Evolutionary conservation across 768 basidiomycete genomes (phyloP).

Genomic region (Chalciporus sphaerocephalus): DNA sequence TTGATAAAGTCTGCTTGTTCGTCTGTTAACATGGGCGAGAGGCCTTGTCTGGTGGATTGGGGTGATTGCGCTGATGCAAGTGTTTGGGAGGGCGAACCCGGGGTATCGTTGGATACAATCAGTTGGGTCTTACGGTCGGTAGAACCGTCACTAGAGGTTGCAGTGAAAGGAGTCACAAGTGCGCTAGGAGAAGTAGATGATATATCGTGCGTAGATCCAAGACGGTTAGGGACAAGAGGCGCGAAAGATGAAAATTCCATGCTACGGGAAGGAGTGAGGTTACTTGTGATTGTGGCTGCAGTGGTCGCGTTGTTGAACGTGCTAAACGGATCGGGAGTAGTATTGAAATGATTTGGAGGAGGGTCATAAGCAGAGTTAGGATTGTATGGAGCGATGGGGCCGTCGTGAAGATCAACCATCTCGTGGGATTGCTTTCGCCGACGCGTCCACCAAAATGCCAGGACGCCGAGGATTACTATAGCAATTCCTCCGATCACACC

Average conservation of each 20-base stretch:
- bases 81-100: background rate
- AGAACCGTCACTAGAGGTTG: slow-evolving; percentile 1
- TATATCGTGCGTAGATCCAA: background rate
- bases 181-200: background rate
- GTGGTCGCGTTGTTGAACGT: background rate
- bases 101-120: too few species aligned
- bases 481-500: slow-evolving; percentile 10
- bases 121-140: too few species aligned
- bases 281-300: background rate
- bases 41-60: too few species aligned
- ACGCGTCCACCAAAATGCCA: slow-evolving; percentile 11
- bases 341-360: background rate
- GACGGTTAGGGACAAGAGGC: slow-evolving; percentile 13
- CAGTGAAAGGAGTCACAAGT: slow-evolving; percentile 6
- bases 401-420: too few species aligned
- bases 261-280: background rate
- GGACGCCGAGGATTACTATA: slow-evolving; percentile 3
- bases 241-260: background rate
- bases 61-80: background rate
- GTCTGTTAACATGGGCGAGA: slow-evolving; percentile 20
- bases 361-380: slow-evolving; percentile 1
- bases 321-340: background rate
- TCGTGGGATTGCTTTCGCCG: slow-evolving; percentile 1
- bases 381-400: background rate
- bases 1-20: slow-evolving; percentile 26